A percentile compares a stretch with the other conserved stretches of the same genome.
phyloP scores from a whole-genome alignment of 1,139 yeast species.

The Lodderomyces jiufengensis region DNA sequence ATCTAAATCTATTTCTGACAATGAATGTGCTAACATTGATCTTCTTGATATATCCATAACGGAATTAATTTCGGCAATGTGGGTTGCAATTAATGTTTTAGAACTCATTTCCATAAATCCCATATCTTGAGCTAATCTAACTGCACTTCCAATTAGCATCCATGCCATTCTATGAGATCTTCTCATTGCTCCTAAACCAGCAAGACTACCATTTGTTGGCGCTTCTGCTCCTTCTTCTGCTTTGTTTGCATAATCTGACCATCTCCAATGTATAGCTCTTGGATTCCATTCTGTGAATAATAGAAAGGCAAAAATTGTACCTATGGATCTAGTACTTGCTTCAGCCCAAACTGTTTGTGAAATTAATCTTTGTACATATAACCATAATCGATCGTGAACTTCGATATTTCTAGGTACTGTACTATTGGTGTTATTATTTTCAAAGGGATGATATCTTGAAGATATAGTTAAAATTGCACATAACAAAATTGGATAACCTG shows the following conservation, averaged over 20 bases:
- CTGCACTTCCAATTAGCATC: constrained; percentile 88
- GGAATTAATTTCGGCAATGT: constrained; percentile 73
- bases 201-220: constrained; percentile 30
- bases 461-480: constrained; percentile 80
- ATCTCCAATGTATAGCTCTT: constrained; percentile 84
- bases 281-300: constrained; percentile 96
- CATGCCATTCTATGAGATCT: constrained; percentile 89
- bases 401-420: constrained; percentile 49
- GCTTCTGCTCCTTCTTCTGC: constrained; percentile 30
- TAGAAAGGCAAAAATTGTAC: constrained; percentile 79
- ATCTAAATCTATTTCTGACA: constrained; percentile 59
- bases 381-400: constrained; percentile 78
- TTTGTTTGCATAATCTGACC: constrained; percentile 80
- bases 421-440: constrained; percentile 29
- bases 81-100: constrained; percentile 77
- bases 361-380: constrained; percentile 73
- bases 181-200: constrained; percentile 82
- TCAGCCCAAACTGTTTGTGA: constrained; percentile 95
- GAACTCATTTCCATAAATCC: constrained; percentile 73
- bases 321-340: constrained; percentile 82
- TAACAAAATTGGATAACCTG: constrained; percentile 75
- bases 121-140: constrained; percentile 83
- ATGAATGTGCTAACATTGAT: constrained; percentile 64
- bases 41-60: constrained; percentile 70
- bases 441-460: constrained; percentile 66